phyloP scores from a whole-genome alignment of 352 stramenopile genomes.

The Phytophthora pinifolia region DNA sequence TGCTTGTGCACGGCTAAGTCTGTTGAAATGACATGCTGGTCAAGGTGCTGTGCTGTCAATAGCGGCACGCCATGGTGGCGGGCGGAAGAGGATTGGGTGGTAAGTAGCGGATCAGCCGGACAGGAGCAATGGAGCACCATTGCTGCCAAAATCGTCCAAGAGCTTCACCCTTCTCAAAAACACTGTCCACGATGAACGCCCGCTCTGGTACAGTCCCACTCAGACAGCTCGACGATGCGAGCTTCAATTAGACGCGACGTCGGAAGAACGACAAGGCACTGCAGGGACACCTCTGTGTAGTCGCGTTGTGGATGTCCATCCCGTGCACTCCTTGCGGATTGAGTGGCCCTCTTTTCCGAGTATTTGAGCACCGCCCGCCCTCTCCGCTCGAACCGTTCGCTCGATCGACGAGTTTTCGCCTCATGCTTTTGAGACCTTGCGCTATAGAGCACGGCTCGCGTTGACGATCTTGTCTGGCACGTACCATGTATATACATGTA shows the following conservation, averaged over 20 bases:
- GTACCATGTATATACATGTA: too few species aligned
- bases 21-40: constrained; percentile 6
- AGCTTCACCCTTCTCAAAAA: neutral
- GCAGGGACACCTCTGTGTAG: constrained; percentile 7
- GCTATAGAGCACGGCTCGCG: too few species aligned
- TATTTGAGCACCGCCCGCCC: constrained; percentile 9
- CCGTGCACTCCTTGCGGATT: constrained; percentile 11
- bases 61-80: neutral
- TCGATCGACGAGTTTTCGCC: constrained; percentile 5
- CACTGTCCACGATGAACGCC: neutral
- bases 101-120: too few species aligned
- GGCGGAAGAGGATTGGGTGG: constrained; percentile 16
- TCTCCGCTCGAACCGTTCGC: neutral
- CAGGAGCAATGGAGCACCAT: constrained; percentile 8
- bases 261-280: constrained; percentile 19
- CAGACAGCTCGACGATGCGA: constrained; percentile 4
- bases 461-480: too few species aligned
- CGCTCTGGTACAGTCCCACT: neutral
- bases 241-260: constrained; percentile 24
- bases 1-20: too few species aligned
- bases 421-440: constrained; percentile 11
- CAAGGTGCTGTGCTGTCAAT: neutral
- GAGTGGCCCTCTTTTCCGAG: constrained; percentile 15
- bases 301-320: constrained; percentile 19
- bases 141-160: too few species aligned